Conservation (phyloP, 2,329 filamentous ascomycete species). For the Colletotrichum eleusines region DNA sequence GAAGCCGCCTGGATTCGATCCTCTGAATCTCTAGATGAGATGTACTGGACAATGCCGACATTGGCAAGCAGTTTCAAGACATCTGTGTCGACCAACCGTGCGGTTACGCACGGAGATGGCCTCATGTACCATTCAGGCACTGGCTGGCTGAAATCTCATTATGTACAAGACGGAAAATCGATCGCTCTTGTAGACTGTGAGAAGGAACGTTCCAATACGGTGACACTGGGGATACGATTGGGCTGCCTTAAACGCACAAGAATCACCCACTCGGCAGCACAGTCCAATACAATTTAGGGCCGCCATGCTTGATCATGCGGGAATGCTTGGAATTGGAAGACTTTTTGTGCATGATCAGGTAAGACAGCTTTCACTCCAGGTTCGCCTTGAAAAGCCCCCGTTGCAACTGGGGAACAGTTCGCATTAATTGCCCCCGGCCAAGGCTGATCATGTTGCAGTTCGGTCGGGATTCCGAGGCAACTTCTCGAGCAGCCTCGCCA, state of each 20-base stretch:
- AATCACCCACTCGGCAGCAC: neutral
- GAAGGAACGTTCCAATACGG: neutral
- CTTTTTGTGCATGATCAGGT: conserved; percentile 5
- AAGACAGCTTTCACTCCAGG: neutral
- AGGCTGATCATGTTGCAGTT: neutral
- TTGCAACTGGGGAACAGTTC: neutral
- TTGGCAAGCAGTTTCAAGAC: conserved; percentile 28
- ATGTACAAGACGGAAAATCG: neutral
- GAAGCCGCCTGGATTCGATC: neutral
- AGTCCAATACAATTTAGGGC: neutral
- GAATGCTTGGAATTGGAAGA: neutral
- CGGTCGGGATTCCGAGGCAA: neutral
- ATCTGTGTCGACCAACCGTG: conserved; percentile 21
- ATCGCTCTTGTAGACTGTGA: no score
- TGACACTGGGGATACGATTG: neutral
- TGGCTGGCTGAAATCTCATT: neutral
- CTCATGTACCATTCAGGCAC: conserved; percentile 8
- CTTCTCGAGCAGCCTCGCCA: neutral
- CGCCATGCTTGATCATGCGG: neutral
- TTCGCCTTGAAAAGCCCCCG: neutral
- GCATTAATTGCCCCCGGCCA: neutral
- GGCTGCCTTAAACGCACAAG: neutral
- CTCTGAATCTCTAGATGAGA: no score
- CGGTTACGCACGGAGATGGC: conserved; percentile 33
- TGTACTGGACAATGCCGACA: conserved; percentile 7